Base-by-base conservation (phyloP, 1,139 yeast species). In the Suhomyces bribrorum region DNA sequence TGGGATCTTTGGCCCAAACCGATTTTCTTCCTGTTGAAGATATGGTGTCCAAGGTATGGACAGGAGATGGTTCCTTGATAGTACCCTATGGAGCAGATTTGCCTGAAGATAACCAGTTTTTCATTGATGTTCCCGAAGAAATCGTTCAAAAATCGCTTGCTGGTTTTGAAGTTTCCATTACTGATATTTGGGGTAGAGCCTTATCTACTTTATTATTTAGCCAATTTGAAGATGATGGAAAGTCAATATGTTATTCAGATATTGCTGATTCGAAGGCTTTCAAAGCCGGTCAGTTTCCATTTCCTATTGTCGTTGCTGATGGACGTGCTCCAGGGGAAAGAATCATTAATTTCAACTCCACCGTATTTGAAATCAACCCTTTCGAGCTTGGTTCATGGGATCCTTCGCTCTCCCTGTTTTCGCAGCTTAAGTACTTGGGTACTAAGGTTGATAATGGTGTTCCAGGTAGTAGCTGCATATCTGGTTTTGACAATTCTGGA, bases 21-120 rank as follows among this genome's bases (percentile, higher is more conserved):
- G 44, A 44, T 33, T 54, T 51, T 41, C 40, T 44, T 13, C 29
- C 53, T 7, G 45, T 54, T 7, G 54, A 53, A 17, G 46, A 48
- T 13, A 22, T 36, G n/a, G 33, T 44, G 26, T 29, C 29, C 6
- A 33, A 30, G 9, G 40, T 49, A 24, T 56, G 61, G 61, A 45
- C 52, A 38, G 39, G 52, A 32, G 36, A 72, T 15, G 66, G 81
- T 46, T 69, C 71, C 1, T 59, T 69, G 11, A 54, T 68, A 47
- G 59, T 62, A 37, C 69, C 70, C 5, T 53, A 86, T 29, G 90
- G 56, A 5, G 36, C 52, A 37, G 46, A 52, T 29, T 38, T 43
- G 1, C 13, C 47, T 24, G 43, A 44, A 29, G 43, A 50, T 14
- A 40, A 38, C 26, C 26, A 37, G 8, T 48, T 46, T 37, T 49